Conservation (phyloP, 2,329 filamentous ascomycete genomes). For the Penicillium sclerotigenum region DNA sequence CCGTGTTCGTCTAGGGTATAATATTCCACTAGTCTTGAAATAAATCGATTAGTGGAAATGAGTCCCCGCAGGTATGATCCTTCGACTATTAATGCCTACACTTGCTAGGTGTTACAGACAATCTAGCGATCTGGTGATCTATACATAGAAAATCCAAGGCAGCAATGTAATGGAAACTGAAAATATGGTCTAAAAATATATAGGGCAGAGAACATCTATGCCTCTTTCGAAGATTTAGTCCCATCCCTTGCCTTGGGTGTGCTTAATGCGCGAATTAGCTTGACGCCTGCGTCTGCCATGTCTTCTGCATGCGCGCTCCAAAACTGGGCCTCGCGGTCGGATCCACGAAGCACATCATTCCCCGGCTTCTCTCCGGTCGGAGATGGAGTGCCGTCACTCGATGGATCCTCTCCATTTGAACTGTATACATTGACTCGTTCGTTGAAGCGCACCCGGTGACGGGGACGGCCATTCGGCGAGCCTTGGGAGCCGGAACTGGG, state of each 20-base stretch:
- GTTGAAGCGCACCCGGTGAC: constrained; percentile 34
- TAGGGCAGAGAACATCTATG: constrained; percentile 5
- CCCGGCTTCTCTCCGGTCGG: constrained; percentile 20
- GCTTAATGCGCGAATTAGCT: constrained; percentile 49
- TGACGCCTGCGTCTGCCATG: constrained; percentile 50
- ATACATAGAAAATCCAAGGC: not conserved
- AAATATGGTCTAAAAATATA: constrained; percentile 1
- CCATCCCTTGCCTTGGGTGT: constrained; percentile 20
- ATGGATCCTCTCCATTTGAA: constrained; percentile 20
- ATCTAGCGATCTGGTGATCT: not conserved
- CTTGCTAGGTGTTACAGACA: not conserved
- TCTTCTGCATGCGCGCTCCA: constrained; percentile 54
- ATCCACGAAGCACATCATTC: constrained; percentile 26
- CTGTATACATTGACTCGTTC: constrained; percentile 34
- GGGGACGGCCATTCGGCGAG: constrained; percentile 12
- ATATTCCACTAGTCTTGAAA: not conserved
- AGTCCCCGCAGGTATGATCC: not conserved
- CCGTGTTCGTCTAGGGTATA: not conserved
- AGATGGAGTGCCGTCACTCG: constrained; percentile 25
- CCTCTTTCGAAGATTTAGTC: constrained; percentile 12
- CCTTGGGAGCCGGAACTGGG: constrained; percentile 8
- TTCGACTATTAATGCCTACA: not conserved
- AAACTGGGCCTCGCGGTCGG: constrained; percentile 49
- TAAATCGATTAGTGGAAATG: not conserved
- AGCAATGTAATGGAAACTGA: not conserved